Evolutionary conservation across 2,329 filamentous ascomycete species (phyloP), one percentile per base, ranked within the genome.

Genomic region (Fusarium acutatum): DNA sequence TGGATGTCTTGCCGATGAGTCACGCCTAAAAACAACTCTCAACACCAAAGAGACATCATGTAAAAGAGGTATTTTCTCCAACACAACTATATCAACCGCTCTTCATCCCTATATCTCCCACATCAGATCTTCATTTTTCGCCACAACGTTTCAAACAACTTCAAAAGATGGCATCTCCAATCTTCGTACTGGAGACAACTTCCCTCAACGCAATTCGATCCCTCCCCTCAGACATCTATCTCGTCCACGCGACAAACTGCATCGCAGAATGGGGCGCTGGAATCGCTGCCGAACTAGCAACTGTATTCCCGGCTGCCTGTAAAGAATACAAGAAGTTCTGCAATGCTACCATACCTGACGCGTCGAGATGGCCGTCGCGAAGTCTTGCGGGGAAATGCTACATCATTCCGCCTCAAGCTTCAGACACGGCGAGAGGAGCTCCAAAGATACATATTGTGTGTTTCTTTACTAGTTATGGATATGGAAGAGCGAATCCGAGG

Each of bases 171-270:
- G 2, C 56, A 40, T 26, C 58, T 11, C 26, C 56, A 11, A 22
- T 52, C 4, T 77, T 77, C 18, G 30, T 35, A 0, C 24, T 76
- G 5, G 67, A 71, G 22, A 20, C 54, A n/a, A 69, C 71, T 3
- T 11, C 71, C 12, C 43, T 77, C 26, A 77, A 70, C 47, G n/a
- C 28, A 1, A 64, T 77, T 6, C 63, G 60, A n/a, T 67, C 62
- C 0, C 53, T 77, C 1, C 73, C 75, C 0, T 14, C 67, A 4
- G 54, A 69, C 15, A 54, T 56, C 47, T 77, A 79, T 50, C 72
- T 81, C 54, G 74, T 80, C 13, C 80, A 81, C 40, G 78, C 78
- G 3, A 80, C 79, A 35, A 80, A 81, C 38, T 81, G 79, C 65
- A 72, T 81, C 47, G 80, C 69, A 3, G 64, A 71, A 41, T 82